Evolutionary conservation across 225 moss, liverwort and hornwort species (phyloP), one percentile per base, ranked within the genome.

Genomic region (Lunularia cruciata): DNA sequence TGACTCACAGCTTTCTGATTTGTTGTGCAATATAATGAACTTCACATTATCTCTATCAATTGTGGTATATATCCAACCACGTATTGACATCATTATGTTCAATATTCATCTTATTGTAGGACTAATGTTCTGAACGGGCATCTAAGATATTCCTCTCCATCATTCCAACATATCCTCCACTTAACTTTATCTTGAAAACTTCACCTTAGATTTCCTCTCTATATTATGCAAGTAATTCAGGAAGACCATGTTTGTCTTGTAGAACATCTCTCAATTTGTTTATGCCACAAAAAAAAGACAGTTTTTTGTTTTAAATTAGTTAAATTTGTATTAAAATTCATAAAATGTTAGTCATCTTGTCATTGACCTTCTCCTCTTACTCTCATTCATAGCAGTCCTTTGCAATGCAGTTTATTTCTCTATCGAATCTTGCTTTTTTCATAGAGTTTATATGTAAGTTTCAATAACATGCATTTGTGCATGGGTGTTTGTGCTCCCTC

Each of bases 141-240:
- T 93, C 96, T 3, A 90, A 87, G 46, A 57, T 84, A 68, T 78
- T 98, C 18, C 83, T 98, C 34, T 98, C 96, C 9, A 58, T 98
- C 32, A 85, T 98, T 76, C 80, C 83, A 52, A 70, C 78, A 39
- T 98, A 98, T 68, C 96, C 96, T 25, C 75, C 93, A 55, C 86
- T 98, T 35, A 98, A 98, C 71, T 91, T 98, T 75, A 86, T 93
- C 92, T 83, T 88, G 63, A 89, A 92, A 34, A 51, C 48, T 48
- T 49, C 49, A 33, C 23, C 35, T 27, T 49, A 34, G 34, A 52
- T 36, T 33, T 51, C 25, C 49, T 49, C 43, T 27, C 43, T 20
- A 11, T 22, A 27, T 45, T 27, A 34, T 49, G 49, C 67, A 51
- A 67, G 66, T 36, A 33, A 66, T 35, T 67, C 34, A 22, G 20